A percentile compares a stretch with the other conserved stretches of the same genome.
phyloP scores from a whole-genome alignment of 305 asterid species.

The Nicotiana rustica region DNA sequence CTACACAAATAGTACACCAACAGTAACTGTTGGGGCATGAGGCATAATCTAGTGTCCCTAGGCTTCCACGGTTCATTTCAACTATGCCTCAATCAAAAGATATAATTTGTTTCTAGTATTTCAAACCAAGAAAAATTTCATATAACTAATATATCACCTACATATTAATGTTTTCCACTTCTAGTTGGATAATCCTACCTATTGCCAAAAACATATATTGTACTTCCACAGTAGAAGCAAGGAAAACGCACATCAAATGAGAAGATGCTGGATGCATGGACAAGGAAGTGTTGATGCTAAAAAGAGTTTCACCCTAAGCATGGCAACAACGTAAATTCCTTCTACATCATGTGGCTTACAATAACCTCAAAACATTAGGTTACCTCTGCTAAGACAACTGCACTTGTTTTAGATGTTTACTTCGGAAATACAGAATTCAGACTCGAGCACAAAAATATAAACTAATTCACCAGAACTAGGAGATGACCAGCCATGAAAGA shows the following conservation, averaged over 20 bases:
- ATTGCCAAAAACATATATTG: background rate
- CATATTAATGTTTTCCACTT: background rate
- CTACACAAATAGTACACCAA: background rate
- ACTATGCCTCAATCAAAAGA: background rate
- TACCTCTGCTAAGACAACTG: background rate
- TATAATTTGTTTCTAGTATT: background rate
- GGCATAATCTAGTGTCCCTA: background rate
- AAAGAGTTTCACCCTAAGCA: background rate
- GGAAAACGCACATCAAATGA: background rate
- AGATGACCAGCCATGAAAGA: background rate
- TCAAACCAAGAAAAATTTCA: background rate
- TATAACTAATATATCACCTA: background rate
- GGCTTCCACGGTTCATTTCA: background rate
- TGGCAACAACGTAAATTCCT: background rate
- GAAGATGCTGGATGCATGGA: background rate
- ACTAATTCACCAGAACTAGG: background rate
- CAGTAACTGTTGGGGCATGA: background rate
- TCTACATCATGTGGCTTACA: background rate
- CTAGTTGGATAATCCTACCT: background rate
- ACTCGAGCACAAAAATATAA: background rate
- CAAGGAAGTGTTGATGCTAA: background rate
- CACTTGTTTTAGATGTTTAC: background rate
- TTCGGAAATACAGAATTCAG: background rate
- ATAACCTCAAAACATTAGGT: background rate
- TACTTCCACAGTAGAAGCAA: constrained; percentile 2